Percentiles rank a stretch among this genome's conserved stretches.
phyloP scores from a whole-genome alignment of 192 early-diverging fungal species.

The Podila epigama region DNA sequence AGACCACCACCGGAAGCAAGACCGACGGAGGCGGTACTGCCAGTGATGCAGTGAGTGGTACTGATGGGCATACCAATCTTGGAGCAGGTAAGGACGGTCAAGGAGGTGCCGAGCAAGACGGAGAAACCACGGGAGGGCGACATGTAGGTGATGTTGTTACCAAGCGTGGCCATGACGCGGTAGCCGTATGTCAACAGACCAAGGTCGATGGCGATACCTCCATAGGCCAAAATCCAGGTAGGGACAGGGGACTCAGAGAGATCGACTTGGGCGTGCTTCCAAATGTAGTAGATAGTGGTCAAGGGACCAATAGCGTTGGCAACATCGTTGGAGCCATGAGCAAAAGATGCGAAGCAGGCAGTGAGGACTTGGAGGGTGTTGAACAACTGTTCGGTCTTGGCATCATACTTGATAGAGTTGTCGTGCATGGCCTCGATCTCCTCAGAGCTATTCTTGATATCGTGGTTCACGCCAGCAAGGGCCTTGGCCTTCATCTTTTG shows the following conservation, averaged over 20 bases:
- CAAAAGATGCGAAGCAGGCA: conserved; percentile 81
- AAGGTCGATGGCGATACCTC: conserved; percentile 77
- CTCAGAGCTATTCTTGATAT: conserved; percentile 34
- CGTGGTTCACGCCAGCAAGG: background rate
- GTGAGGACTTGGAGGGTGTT: conserved; percentile 84
- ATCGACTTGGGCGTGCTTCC: conserved; percentile 54
- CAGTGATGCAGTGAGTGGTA: conserved; percentile 86
- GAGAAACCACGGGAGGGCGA: conserved; percentile 83
- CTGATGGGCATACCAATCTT: conserved; percentile 82
- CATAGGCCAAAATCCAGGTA: conserved; percentile 76
- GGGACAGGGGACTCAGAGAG: conserved; percentile 58
- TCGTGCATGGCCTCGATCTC: conserved; percentile 59
- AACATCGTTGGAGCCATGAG: conserved; percentile 87
- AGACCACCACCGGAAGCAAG: conserved; percentile 48
- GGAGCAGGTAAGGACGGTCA: conserved; percentile 83
- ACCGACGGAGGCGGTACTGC: conserved; percentile 75
- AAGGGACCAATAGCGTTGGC: conserved; percentile 87
- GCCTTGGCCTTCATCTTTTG: conserved; percentile 3
- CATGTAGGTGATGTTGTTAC: conserved; percentile 85
- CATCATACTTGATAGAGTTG: conserved; percentile 70
- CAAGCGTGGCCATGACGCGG: conserved; percentile 76
- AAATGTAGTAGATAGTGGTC: conserved; percentile 74
- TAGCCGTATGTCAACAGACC: conserved; percentile 78
- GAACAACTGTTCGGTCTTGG: conserved; percentile 81
- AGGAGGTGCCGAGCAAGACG: conserved; percentile 77